A percentile compares a stretch with the other conserved stretches of the same genome.
Evolutionary conservation across 2,329 filamentous ascomycete species (phyloP).

Genomic region (Shiraia sp.): DNA sequence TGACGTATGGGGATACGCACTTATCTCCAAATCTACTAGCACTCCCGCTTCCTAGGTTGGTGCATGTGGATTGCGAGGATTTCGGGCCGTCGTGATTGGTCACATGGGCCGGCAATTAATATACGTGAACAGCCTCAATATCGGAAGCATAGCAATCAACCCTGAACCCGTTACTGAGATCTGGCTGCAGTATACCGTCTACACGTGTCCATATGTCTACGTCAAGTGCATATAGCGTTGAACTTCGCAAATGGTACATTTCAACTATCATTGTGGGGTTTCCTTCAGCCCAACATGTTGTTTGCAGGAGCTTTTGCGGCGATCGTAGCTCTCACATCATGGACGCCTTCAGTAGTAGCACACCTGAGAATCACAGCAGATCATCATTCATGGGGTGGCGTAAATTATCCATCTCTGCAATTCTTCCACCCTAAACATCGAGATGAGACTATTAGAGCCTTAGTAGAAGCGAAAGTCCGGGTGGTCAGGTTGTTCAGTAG

Average conservation of each 20-base stretch:
- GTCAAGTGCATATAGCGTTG: conserved; percentile 21
- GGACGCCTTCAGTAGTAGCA: conserved; percentile 16
- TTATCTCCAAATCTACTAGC: background rate
- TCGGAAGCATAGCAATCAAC: conserved; percentile 25
- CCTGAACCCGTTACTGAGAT: conserved; percentile 21
- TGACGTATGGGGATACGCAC: background rate
- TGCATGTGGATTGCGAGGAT: background rate
- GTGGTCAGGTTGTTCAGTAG: conserved; percentile 41
- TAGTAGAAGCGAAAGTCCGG: conserved; percentile 34
- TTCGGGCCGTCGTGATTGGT: conserved; percentile 27
- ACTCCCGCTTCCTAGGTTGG: conserved; percentile 10
- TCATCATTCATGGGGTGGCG: conserved; percentile 40
- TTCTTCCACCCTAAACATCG: conserved; percentile 32
- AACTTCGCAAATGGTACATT: background rate
- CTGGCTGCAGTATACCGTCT: conserved; percentile 28
- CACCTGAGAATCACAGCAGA: conserved; percentile 33
- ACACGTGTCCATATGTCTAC: conserved; percentile 39
- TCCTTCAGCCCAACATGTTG: conserved; percentile 27
- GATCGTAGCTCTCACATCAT: conserved; percentile 17
- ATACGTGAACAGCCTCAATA: conserved; percentile 41
- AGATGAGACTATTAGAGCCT: conserved; percentile 33
- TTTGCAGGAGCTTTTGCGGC: conserved; percentile 21
- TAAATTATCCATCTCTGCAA: conserved; percentile 39
- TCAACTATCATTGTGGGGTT: background rate
- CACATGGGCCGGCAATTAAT: conserved; percentile 34